Percentiles rank a stretch among this genome's conserved stretches.
phyloP scores from a whole-genome alignment of 257 asterid genomes.

The Linaria vulgaris region DNA sequence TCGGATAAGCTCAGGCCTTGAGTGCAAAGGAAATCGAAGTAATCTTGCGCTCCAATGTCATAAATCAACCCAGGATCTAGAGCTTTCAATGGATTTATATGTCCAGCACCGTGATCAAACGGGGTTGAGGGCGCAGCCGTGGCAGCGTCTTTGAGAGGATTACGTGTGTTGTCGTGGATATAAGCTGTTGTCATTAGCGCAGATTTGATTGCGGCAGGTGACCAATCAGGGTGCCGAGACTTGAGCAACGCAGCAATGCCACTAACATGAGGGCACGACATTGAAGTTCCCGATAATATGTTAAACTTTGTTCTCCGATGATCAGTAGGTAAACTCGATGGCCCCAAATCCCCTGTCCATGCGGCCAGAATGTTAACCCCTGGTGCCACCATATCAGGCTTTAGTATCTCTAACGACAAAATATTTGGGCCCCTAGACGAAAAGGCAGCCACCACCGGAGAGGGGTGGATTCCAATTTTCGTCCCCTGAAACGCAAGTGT shows the following conservation, averaged over 20 bases:
- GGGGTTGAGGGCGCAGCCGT: conserved; percentile 51
- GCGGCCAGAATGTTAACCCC: conserved; percentile 95
- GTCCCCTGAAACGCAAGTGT: conserved; percentile 72
- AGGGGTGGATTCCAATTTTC: conserved; percentile 56
- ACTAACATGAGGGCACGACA: conserved; percentile 96
- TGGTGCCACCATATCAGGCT: conserved; percentile 86
- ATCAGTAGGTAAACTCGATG: conserved; percentile 75
- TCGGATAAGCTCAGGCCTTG: conserved; percentile 58
- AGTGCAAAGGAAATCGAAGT: conserved; percentile 74
- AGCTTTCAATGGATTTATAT: conserved; percentile 69
- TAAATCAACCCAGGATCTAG: conserved; percentile 75
- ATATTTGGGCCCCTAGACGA: conserved; percentile 90
- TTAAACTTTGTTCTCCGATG: conserved; percentile 72
- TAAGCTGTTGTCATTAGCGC: conserved; percentile 92
- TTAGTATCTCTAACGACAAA: conserved; percentile 66
- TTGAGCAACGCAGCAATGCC: conserved; percentile 84
- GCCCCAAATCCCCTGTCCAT: conserved; percentile 79
- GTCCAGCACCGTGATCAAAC: conserved; percentile 91
- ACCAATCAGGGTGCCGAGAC: conserved; percentile 75
- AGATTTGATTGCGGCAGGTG: conserved; percentile 83
- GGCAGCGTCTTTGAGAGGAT: conserved; percentile 64
- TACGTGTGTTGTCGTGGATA: conserved; percentile 59
- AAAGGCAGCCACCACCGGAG: conserved; percentile 94
- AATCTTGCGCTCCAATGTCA: conserved; percentile 73
- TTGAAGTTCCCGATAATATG: conserved; percentile 87